Evolutionary conservation across 169 alveolate species (phyloP).

Genomic region (Plasmodium knowlesi): DNA sequence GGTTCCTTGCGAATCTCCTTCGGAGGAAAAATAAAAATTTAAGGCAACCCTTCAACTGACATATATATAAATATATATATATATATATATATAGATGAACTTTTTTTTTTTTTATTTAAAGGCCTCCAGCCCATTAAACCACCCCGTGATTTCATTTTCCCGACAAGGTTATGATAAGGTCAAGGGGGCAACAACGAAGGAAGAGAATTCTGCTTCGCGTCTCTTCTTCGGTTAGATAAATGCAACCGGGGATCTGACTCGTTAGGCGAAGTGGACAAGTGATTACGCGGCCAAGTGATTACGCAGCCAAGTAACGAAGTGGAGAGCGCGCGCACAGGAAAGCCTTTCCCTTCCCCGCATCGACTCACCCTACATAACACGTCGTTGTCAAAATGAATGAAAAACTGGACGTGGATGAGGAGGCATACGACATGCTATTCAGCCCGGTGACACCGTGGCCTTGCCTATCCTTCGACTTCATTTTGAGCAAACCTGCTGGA

Average conservation of each 20-base stretch:
- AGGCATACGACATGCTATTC: slow-evolving; percentile 45
- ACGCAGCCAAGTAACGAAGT: not conserved
- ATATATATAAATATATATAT: too few species aligned
- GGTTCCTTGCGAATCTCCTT: not conserved
- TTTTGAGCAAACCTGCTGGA: slow-evolving; percentile 67
- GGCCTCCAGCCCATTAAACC: not conserved
- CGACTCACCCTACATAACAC: not conserved
- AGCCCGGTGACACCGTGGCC: slow-evolving; percentile 80
- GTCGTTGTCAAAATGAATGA: not conserved
- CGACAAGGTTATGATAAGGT: not conserved
- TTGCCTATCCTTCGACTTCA: slow-evolving; percentile 84
- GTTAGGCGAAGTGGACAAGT: not conserved
- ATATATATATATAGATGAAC: not conserved
- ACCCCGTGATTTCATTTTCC: not conserved
- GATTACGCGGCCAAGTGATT: not conserved
- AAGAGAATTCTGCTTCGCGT: not conserved
- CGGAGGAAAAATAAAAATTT: not conserved
- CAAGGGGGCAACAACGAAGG: not conserved
- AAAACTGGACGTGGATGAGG: slow-evolving; percentile 16
- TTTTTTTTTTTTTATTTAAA: too few species aligned
- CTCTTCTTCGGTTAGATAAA: not conserved
- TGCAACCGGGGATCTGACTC: not conserved
- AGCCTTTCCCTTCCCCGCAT: not conserved
- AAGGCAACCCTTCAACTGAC: not conserved
- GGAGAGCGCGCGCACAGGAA: not conserved